Conservation (phyloP, 2,329 filamentous ascomycete species). For the Trichoderma sp. region DNA sequence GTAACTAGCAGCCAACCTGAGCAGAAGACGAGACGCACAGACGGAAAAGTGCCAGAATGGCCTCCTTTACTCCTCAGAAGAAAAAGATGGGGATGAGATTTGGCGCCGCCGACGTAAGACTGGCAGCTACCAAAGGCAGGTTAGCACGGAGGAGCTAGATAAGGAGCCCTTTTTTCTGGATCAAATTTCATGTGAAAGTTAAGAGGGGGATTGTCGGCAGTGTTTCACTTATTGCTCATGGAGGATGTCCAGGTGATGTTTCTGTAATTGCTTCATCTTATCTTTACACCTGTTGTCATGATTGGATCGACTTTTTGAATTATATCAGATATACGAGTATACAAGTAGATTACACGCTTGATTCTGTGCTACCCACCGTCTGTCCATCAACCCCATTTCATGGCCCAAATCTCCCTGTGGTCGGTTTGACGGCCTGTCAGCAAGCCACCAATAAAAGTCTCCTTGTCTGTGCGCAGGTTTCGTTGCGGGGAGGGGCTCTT, state of each 20-base stretch:
- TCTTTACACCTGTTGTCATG: background rate
- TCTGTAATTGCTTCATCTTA: background rate
- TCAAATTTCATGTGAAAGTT: slow-evolving; percentile 6
- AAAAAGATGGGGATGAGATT: background rate
- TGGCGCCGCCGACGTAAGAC: slow-evolving; percentile 19
- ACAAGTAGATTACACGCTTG: background rate
- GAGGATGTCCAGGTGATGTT: background rate
- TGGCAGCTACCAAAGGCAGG: background rate
- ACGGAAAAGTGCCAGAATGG: background rate
- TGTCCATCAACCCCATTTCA: background rate
- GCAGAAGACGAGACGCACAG: background rate
- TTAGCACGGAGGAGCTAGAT: background rate
- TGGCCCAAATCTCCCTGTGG: background rate
- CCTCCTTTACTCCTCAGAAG: background rate
- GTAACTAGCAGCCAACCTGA: background rate
- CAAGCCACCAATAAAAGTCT: background rate
- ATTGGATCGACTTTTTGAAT: background rate
- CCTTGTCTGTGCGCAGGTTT: background rate
- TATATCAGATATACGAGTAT: no score
- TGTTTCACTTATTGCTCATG: background rate
- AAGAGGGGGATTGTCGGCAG: background rate
- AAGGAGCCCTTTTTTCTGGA: background rate
- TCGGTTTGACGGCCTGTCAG: slow-evolving; percentile 8
- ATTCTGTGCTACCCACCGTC: background rate
- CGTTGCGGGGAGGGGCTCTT: background rate